Evolutionary conservation across 1,284 basidiomycete species (phyloP), one percentile per base, ranked within the genome.

Genomic region (Phylloporus sp.): DNA sequence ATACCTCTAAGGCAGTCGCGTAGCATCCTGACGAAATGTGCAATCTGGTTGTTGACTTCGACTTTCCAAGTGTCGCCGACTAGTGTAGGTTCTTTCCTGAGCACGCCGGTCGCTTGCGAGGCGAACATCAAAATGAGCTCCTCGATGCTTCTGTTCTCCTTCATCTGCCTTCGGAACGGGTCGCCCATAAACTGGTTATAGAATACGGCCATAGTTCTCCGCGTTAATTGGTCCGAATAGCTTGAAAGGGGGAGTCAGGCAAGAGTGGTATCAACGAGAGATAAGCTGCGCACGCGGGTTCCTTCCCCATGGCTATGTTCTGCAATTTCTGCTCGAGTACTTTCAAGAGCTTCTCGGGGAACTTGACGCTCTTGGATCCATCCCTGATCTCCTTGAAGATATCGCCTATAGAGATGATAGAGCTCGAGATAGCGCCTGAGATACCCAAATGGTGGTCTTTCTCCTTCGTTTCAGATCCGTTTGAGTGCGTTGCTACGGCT

Each of bases 91-190:
- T 90, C 93, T 78, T 98, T 97, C 83, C 90, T 91, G 62, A 97
- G 82, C 10, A 93, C 87, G 28, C 86, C 85, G 1, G 93, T 95
- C 6, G 95, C 93, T 51, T 95, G 90, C 4, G 96, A 94, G 20
- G 96, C 96, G 72, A 98, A 98, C 83, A 93, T 92, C 58, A 99
- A 84, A 66, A 99, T 97, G 63, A 99, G 88, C 68, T 98, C 96
- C 78, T 99, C 98, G 59, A 98, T 93, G 80, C 97, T 98, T 54
- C 98, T 86, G 72, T 95, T 96, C 77, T 98, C 96, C 76, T 95
- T 95, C 86, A 98, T 91, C 72, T 96, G 93, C 49, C 88, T 85
- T 66, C 92, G 88, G 80, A 96, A 96, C 37, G 82, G 84, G 56
- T 93, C 90, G 64, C 94, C 89, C 73, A 91, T 90, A 77, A 94